These are phyloP conservation scores for Amylocarpus encephaloides DNA, from an alignment of 2,329 filamentous ascomycete genomes.

Conservation along the genomic window DNA sequence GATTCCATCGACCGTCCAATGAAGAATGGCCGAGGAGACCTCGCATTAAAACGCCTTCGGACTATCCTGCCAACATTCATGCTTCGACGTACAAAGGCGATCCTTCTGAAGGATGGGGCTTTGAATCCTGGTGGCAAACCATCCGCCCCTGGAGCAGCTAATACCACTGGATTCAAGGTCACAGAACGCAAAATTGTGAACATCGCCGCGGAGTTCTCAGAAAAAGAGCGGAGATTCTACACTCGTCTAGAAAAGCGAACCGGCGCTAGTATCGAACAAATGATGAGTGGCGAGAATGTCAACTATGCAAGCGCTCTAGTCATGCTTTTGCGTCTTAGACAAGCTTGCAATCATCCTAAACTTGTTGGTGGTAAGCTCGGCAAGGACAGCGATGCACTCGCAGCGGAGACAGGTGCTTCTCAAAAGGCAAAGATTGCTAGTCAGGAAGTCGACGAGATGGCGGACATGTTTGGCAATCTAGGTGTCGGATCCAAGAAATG, in stretches of 20 bases:
- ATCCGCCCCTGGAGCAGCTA: slow-evolving; percentile 38
- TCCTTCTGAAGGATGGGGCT: slow-evolving; percentile 82
- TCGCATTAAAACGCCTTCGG: slow-evolving; percentile 82
- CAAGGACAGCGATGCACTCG: slow-evolving; percentile 79
- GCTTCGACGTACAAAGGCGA: slow-evolving; percentile 96
- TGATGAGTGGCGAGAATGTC: slow-evolving; percentile 73
- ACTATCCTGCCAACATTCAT: slow-evolving; percentile 87
- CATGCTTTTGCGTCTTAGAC: slow-evolving; percentile 79
- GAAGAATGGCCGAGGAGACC: slow-evolving; percentile 81
- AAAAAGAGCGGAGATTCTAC: slow-evolving; percentile 80
- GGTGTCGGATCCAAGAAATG: slow-evolving; percentile 39
- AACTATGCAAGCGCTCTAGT: slow-evolving; percentile 95
- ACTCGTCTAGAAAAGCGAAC: slow-evolving; percentile 75
- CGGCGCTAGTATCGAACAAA: slow-evolving; percentile 77
- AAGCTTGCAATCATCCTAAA: slow-evolving; percentile 91
- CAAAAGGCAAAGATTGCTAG: slow-evolving; percentile 41
- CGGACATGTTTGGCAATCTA: slow-evolving; percentile 79
- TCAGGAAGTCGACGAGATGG: slow-evolving; percentile 67
- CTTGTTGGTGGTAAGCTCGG: slow-evolving; percentile 79
- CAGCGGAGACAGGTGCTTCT: slow-evolving; percentile 48
- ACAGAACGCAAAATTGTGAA: slow-evolving; percentile 84
- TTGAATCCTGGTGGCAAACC: slow-evolving; percentile 68
- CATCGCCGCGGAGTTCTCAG: slow-evolving; percentile 69
- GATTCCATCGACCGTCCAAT: slow-evolving; percentile 84
- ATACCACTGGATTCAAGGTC: slow-evolving; percentile 73